Base-by-base conservation (phyloP, 2,329 filamentous ascomycete genomes). In the Claviceps sp. region DNA sequence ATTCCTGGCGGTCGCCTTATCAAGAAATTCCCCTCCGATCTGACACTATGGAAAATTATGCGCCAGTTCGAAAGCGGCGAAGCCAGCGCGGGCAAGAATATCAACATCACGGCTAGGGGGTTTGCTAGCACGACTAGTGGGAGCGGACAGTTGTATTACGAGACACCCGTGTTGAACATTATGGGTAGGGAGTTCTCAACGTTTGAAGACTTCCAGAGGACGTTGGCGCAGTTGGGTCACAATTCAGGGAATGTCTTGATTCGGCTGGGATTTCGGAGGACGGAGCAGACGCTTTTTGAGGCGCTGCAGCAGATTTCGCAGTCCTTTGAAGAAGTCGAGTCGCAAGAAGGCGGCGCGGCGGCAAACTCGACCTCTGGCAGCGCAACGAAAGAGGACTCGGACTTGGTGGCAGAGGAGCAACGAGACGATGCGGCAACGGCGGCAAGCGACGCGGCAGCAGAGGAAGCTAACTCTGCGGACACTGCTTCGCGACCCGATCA, bases 1-100 rank as follows among this genome's bases (percentile, higher is more conserved):
- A 74, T 78, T 20, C 77, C 82, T 1, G 81, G 79, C 57, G 80
- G 82, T 24, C 81, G 89, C 34, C 69, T 95, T 42, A 80, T 82
- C 52, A 84, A 93, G 64, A 95, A 93, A 63, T 89, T 97, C 55
- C 83, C 90, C 1, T 95, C 87, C 66, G 85, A 88, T 58, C 87
- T 88, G 38, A 87, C 89, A 18, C 65, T 98, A 67, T 98, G 93
- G 93, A 79, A 89, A 59, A 75, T 97, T 30, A 65, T 98, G 52
- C 84, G 93, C 54, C 88, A 93, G 63, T 95, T 97, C 58, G 93
- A 98, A 68, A 85, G 85, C 56, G 82, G 79, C 37, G 77, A 79
- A 24, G 78, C 79, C n/a, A 81, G 75, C 48, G 73, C 74, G 53
- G 76, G 76, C 8, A 73, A 69, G 51, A 79, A 73, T 52, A 71